Evolutionary conservation across 1,284 basidiomycete species (phyloP), one percentile per base, ranked within the genome.

Genomic region (Fomitopsis palustris): DNA sequence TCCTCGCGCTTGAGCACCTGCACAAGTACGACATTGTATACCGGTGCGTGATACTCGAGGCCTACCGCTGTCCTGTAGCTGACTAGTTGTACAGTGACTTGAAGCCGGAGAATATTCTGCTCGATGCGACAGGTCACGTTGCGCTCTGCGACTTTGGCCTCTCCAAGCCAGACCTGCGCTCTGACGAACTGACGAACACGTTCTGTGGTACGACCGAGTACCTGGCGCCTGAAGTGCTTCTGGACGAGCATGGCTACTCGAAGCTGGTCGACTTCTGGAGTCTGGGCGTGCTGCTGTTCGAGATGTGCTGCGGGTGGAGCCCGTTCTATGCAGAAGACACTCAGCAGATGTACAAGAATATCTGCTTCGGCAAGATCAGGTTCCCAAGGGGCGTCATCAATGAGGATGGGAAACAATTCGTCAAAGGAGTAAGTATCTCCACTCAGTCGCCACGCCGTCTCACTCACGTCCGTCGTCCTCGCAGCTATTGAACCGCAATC

Each of bases 291-390:
- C 80, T 94, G 43, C 78, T 96, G 35, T 96, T 96, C 69, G 94
- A 96, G 75, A 99, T 99, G 97, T 99, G 96, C 73, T 99, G 97
- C 69, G 97, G 97, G 17, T 99, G 97, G 97, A 95, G 92, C 73
- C 97, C 97, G 38, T 99, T 99, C 79, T 99, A 99, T 71, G 96
- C 96, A 16, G 97, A 99, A 70, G 97, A 99, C 73, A 98, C 95
- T 17, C 96, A 99, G 74, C 94, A 98, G 76, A 99, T 99, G 97
- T 99, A 99, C 81, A 95, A 95, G 83, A 93, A 96, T 79, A 99
- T 99, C 67, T 98, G 95, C 74, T 95, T 95, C 75, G 97, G 97
- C 65, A 99, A 98, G 83, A 98, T 99, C 73, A 86, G 96, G 64
- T 99, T 99, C 80, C 97, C 97, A 29, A 92, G 95, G 69, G 95